These are phyloP conservation scores for Hibiscus tridactylites DNA, from an alignment of 345 rosid genomes.

Conservation along the genomic window DNA sequence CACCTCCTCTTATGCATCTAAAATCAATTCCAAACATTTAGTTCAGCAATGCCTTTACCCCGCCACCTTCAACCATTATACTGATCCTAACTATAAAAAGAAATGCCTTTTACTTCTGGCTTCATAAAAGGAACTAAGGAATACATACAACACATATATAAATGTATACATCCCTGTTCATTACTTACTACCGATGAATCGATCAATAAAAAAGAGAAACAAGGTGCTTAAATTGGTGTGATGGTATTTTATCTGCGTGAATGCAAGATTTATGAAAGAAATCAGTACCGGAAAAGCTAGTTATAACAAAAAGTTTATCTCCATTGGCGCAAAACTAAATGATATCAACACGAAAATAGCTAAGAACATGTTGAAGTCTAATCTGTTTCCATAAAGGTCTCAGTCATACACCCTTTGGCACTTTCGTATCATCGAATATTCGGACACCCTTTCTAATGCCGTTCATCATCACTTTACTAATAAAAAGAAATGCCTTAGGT, in stretches of 20 bases:
- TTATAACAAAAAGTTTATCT: constrained; percentile 43
- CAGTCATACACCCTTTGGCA: constrained; percentile 32
- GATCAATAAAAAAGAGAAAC: neutral
- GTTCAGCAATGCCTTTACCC: constrained; percentile 57
- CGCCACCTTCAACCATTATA: constrained; percentile 55
- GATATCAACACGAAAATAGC: constrained; percentile 64
- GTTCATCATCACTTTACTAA: constrained; percentile 58
- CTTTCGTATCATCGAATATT: constrained; percentile 43
- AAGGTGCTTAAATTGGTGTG: neutral
- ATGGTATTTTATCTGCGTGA: neutral
- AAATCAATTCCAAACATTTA: constrained; percentile 65
- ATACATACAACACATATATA: neutral
- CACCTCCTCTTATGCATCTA: constrained; percentile 59
- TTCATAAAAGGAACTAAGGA: neutral
- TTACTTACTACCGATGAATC: neutral
- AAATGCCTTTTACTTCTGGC: neutral
- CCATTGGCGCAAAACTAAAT: constrained; percentile 53
- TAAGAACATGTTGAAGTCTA: constrained; percentile 72
- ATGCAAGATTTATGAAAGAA: neutral
- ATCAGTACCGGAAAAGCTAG: constrained; percentile 58
- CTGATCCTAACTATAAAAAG: constrained; percentile 24
- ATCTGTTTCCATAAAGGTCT: constrained; percentile 73
- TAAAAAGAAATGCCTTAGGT: too few relatives aligned
- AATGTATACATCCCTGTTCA: neutral
- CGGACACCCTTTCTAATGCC: constrained; percentile 51